These are phyloP conservation scores for Wickerhamomyces xylosicus DNA, from an alignment of 805 yeast species.

Conservation along the genomic window DNA sequence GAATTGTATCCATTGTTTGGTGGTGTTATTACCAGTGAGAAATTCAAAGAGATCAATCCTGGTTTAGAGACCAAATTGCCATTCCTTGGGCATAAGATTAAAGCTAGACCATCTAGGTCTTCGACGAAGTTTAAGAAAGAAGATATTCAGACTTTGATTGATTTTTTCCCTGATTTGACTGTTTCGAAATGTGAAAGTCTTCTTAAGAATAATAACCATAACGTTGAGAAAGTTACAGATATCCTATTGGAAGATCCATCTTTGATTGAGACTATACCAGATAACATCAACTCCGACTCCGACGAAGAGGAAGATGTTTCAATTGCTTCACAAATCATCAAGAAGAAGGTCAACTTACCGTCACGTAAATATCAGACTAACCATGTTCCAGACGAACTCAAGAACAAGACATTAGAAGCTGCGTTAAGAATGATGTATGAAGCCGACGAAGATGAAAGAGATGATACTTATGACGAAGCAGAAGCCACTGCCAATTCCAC, in stretches of 20 bases:
- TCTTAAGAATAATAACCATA: conserved; percentile 33
- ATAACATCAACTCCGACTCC: not conserved
- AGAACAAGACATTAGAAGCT: conserved; percentile 44
- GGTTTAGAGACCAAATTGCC: conserved; percentile 41
- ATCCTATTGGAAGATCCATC: conserved; percentile 53
- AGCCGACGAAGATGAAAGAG: conserved; percentile 78
- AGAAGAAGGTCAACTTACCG: conserved; percentile 10
- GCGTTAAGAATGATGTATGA: conserved; percentile 59
- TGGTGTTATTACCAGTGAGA: conserved; percentile 38
- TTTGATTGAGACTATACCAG: not conserved
- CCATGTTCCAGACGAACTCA: conserved; percentile 35
- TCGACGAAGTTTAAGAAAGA: conserved; percentile 18
- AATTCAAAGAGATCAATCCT: conserved; percentile 36
- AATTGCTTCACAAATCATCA: conserved; percentile 8
- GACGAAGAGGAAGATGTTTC: conserved; percentile 6
- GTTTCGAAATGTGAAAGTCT: conserved; percentile 36
- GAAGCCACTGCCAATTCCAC: conserved; percentile 19
- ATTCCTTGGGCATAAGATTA: conserved; percentile 23
- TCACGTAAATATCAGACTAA: conserved; percentile 2
- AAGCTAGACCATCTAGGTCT: not conserved
- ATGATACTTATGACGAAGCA: conserved; percentile 61
- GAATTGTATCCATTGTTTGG: conserved; percentile 43
- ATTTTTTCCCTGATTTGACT: conserved; percentile 58
- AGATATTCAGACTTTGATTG: conserved; percentile 31
- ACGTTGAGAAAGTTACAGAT: conserved; percentile 50